Evolutionary conservation across 225 moss, liverwort and hornwort species (phyloP), one percentile per base, ranked within the genome.

Genomic region (Lunularia cruciata): DNA sequence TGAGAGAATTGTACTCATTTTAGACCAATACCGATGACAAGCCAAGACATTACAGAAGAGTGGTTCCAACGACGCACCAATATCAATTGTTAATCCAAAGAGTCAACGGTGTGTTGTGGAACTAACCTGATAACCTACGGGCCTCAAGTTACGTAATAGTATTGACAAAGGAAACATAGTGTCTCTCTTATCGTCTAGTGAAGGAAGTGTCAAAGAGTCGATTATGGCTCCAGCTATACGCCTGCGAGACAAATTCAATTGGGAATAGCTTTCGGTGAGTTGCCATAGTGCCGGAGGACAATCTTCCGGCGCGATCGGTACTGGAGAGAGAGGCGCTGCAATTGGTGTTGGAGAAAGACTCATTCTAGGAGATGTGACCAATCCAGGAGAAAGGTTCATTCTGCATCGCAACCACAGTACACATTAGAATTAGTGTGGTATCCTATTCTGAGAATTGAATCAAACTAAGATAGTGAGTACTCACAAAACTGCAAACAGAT

Each of bases 81-180:
- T n/a, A n/a, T n/a, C n/a, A n/a, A n/a, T n/a, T n/a, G n/a, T n/a
- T n/a, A n/a, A n/a, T n/a, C n/a, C n/a, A n/a, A n/a, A n/a, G n/a
- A n/a, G n/a, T n/a, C n/a, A n/a, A n/a, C n/a, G n/a, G n/a, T n/a
- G n/a, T 33, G 23, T 18, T 60, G 18, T 40, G 40, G 13, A 31
- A 35, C 85, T 76, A 67, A 92, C 95, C 83, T 90, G 95, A 75
- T 90, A 89, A 75, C 95, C 95, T 63, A 92, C 78, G 57, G 95
- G 90, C 78, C 86, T 87, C 52, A 85, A 78, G 67, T 96, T 96
- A 65, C 88, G 77, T 47, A 92, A 64, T 40, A 96, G 79, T 60
- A 92, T 63, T 11, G 87, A 87, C 16, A 95, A 70, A 5, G 86
- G 90, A 36, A 86, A 85, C 40, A 80, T 77, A 23, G 68, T 68